phyloP scores from a whole-genome alignment of 1,139 yeast genomes.

The Hansenula sp. region DNA sequence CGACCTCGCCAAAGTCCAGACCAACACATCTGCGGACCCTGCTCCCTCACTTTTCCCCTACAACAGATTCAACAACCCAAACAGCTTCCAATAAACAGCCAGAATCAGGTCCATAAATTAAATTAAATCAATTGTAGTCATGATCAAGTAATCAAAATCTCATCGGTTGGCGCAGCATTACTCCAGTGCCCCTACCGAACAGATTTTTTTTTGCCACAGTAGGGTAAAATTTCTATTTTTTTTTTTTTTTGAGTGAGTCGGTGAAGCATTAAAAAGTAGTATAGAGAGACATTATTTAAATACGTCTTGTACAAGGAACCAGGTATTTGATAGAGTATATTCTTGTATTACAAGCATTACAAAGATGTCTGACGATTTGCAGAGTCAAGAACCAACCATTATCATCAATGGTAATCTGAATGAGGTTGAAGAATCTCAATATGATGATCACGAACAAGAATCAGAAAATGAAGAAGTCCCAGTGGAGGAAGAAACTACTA shows the following conservation, averaged over 20 bases:
- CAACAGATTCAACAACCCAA: background rate
- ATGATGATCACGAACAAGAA: conserved; percentile 29
- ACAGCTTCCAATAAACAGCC: background rate
- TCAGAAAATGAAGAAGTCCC: conserved; percentile 28
- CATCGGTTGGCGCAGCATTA: too few species aligned
- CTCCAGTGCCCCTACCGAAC: too few species aligned
- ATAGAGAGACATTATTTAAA: too few species aligned
- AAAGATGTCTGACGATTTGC: conserved; percentile 59
- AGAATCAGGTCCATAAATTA: too few species aligned
- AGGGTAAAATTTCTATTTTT: too few species aligned
- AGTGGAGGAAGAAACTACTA: conserved; percentile 38
- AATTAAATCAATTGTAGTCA: too few species aligned
- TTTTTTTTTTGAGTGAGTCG: background rate
- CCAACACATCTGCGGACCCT: background rate
- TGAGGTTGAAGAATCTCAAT: conserved; percentile 44
- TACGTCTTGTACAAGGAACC: too few species aligned
- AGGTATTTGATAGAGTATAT: too few species aligned
- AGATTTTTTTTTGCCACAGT: too few species aligned
- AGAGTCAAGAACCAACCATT: conserved; percentile 80
- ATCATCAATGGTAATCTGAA: conserved; percentile 70
- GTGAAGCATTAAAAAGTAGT: background rate
- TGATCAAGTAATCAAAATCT: too few species aligned
- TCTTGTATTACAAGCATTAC: too few species aligned
- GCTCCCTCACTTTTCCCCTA: background rate
- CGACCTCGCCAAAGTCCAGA: conserved; percentile 21